Conservation (phyloP, 2,329 filamentous ascomycete species). For the Davidsoniella australis region DNA sequence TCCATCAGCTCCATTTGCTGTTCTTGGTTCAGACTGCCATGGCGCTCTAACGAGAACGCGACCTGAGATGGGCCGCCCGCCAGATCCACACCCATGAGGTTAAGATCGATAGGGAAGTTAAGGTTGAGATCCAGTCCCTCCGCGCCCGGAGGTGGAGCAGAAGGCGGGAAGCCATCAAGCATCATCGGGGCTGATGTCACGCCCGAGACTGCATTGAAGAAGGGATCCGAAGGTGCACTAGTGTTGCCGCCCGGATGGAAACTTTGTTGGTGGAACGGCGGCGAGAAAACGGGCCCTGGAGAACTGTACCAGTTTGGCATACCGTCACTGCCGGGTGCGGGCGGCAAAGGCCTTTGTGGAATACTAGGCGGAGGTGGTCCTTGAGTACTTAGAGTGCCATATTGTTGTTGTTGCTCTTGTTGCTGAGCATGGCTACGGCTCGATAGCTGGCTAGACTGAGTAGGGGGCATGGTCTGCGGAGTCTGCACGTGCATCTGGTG, state of each 20-base stretch:
- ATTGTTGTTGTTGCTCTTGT: conserved; percentile 12
- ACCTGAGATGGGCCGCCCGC: conserved; percentile 16
- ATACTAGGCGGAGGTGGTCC: conserved; percentile 19
- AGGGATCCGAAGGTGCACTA: conserved; percentile 5
- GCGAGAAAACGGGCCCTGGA: conserved; percentile 13
- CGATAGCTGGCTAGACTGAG: background rate
- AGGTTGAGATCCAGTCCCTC: conserved; percentile 11
- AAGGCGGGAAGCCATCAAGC: conserved; percentile 16
- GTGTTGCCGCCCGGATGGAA: conserved; percentile 4
- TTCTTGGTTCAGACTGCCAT: conserved; percentile 57
- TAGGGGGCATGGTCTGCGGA: conserved; percentile 8
- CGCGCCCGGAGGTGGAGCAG: conserved; percentile 10
- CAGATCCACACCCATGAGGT: conserved; percentile 14
- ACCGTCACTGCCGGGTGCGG: conserved; percentile 4
- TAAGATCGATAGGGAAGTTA: conserved; percentile 20
- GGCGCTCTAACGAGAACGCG: conserved; percentile 30
- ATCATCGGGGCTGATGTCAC: conserved; percentile 22
- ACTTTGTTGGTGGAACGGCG: conserved; percentile 10
- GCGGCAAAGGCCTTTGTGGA: conserved; percentile 20
- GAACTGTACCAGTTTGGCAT: conserved; percentile 8
- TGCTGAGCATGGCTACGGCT: conserved; percentile 10
- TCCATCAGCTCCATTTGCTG: conserved; percentile 75
- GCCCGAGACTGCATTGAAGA: conserved; percentile 26
- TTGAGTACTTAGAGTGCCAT: background rate
- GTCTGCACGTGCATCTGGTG: conserved; percentile 6